Conservation (phyloP, 768 basidiomycete species). For the Phylloporus sp. region DNA sequence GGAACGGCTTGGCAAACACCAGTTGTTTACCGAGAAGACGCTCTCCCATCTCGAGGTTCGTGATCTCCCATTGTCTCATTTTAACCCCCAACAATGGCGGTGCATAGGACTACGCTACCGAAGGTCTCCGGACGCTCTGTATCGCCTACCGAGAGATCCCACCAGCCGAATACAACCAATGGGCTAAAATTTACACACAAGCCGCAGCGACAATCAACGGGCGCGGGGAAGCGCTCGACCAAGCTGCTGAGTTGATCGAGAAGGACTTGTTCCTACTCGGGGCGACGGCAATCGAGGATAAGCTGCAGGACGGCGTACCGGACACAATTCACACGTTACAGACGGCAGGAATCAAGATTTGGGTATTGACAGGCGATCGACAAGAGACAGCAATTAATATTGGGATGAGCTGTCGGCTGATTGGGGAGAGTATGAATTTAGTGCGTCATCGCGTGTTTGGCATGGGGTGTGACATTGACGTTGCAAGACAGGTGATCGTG, state of each 20-base stretch:
- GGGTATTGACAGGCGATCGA: slow-evolving; percentile 97
- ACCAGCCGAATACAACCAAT: slow-evolving; percentile 85
- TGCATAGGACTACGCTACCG: slow-evolving; percentile 87
- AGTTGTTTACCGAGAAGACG: slow-evolving; percentile 83
- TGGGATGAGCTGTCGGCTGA: slow-evolving; percentile 93
- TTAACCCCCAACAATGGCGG: slow-evolving; percentile 1
- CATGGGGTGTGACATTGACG: background rate
- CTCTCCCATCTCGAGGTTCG: slow-evolving; percentile 84
- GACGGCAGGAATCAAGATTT: slow-evolving; percentile 98
- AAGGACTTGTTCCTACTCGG: slow-evolving; percentile 90
- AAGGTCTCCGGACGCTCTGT: slow-evolving; percentile 95
- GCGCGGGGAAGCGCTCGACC: slow-evolving; percentile 90
- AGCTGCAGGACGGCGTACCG: slow-evolving; percentile 96
- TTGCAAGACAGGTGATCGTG: slow-evolving; percentile 69
- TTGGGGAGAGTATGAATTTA: slow-evolving; percentile 98
- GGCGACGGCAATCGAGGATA: slow-evolving; percentile 98
- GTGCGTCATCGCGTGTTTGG: slow-evolving; percentile 36
- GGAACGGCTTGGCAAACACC: slow-evolving; percentile 84
- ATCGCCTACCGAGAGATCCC: slow-evolving; percentile 91
- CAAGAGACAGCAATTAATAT: slow-evolving; percentile 99
- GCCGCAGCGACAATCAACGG: slow-evolving; percentile 96
- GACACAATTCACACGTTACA: slow-evolving; percentile 97
- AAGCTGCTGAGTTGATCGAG: slow-evolving; percentile 94
- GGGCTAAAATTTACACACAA: slow-evolving; percentile 83
- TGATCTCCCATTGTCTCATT: background rate